Conservation (phyloP, 768 basidiomycete species). For the Botryobasidium botryosum region DNA sequence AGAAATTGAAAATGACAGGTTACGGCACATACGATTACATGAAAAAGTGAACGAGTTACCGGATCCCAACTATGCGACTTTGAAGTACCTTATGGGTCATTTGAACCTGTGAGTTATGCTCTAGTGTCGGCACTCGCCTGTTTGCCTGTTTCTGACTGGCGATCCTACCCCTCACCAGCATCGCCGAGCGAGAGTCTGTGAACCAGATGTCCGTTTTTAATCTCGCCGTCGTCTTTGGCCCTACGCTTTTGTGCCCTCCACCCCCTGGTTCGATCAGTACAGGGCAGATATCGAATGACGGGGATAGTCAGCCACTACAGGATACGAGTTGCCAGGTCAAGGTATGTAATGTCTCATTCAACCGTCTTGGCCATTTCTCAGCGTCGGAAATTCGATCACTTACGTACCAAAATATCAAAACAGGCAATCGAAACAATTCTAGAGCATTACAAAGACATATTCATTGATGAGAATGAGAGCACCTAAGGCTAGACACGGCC, state of each 20-base stretch:
- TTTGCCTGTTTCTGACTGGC: not conserved
- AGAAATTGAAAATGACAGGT: slow-evolving; percentile 87
- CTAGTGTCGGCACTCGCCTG: not conserved
- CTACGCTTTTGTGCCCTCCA: slow-evolving; percentile 78
- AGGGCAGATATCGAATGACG: no score
- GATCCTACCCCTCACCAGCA: slow-evolving; percentile 27
- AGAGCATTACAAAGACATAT: slow-evolving; percentile 88
- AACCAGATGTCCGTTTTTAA: slow-evolving; percentile 93
- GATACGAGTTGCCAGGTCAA: slow-evolving; percentile 30
- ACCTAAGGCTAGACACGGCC: no score
- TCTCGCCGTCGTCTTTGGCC: slow-evolving; percentile 91
- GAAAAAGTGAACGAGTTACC: slow-evolving; percentile 96
- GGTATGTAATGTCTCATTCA: slow-evolving; percentile 32
- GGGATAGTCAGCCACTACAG: slow-evolving; percentile 22
- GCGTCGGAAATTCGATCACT: slow-evolving; percentile 10
- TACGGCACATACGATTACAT: slow-evolving; percentile 89
- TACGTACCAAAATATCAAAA: not conserved
- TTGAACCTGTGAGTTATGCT: slow-evolving; percentile 46
- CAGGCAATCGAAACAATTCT: slow-evolving; percentile 93
- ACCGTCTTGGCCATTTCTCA: not conserved
- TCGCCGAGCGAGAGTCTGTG: slow-evolving; percentile 51
- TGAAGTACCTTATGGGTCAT: slow-evolving; percentile 92
- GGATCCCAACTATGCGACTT: slow-evolving; percentile 94
- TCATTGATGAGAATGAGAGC: slow-evolving; percentile 62
- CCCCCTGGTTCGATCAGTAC: slow-evolving; percentile 13